Percentiles rank a stretch among this genome's conserved stretches.
Conservation (phyloP, 2,329 filamentous ascomycete species). For the Ceratocystis destructans region DNA sequence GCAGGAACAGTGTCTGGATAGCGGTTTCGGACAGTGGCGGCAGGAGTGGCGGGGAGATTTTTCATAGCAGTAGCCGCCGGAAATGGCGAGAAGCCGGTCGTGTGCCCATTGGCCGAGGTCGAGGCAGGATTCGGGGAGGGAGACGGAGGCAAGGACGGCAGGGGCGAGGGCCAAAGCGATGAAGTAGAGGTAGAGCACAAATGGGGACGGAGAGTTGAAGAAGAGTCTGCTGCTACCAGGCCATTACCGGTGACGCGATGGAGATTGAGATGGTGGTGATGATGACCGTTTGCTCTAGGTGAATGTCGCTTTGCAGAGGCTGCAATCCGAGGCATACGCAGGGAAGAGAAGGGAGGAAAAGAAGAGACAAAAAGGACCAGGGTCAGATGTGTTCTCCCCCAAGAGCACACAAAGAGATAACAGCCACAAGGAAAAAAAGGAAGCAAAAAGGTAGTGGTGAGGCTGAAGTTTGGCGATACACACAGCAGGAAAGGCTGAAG, state of each 20-base stretch:
- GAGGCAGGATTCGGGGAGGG: not conserved
- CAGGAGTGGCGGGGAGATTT: slow-evolving; percentile 26
- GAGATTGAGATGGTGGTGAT: slow-evolving; percentile 39
- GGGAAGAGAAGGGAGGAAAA: not conserved
- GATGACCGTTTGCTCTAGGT: slow-evolving; percentile 29
- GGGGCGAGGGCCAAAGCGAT: not conserved
- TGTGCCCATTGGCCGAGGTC: slow-evolving; percentile 19
- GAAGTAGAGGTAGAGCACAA: not conserved
- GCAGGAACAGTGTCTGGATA: not conserved
- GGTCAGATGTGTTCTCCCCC: not conserved
- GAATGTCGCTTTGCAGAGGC: slow-evolving; percentile 48
- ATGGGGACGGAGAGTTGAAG: slow-evolving; percentile 27
- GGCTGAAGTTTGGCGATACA: slow-evolving; percentile 1
- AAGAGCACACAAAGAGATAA: not conserved
- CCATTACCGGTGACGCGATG: slow-evolving; percentile 62
- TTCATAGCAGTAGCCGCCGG: slow-evolving; percentile 22
- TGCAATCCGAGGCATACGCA: slow-evolving; percentile 48
- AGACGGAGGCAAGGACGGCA: not conserved
- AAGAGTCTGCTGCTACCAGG: slow-evolving; percentile 43
- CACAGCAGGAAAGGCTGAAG: not conserved
- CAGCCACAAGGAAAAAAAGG: not conserved
- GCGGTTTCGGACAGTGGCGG: not conserved
- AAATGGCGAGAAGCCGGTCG: slow-evolving; percentile 16
- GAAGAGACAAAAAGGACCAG: not conserved
- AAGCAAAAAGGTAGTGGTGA: slow-evolving; percentile 9